These are phyloP conservation scores for Elsinoe ampelina DNA, from an alignment of 2,329 filamentous ascomycete species.

Conservation along the genomic window DNA sequence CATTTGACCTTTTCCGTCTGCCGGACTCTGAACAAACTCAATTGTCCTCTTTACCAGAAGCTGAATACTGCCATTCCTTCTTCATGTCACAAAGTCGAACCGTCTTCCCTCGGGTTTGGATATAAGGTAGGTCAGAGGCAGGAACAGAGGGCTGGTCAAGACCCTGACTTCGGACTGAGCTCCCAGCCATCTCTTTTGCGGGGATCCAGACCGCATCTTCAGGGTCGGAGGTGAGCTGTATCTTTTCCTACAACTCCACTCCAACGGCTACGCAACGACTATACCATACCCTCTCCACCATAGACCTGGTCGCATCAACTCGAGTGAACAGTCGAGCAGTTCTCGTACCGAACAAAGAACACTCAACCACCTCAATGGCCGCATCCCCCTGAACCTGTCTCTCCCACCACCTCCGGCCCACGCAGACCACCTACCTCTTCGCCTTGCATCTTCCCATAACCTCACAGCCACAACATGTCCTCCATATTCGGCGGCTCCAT, in stretches of 20 bases:
- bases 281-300: background rate
- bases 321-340: background rate
- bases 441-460: background rate
- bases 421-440: too few species aligned
- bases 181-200: constrained; percentile 8
- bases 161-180: background rate
- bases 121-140: background rate
- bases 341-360: background rate
- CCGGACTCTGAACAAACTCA: background rate
- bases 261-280: background rate
- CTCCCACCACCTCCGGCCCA: background rate
- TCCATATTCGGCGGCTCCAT: constrained; percentile 11
- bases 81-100: too few species aligned
- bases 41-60: background rate
- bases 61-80: background rate
- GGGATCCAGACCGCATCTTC: constrained; percentile 5
- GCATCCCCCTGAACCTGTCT: background rate
- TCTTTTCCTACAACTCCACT: background rate
- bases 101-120: too few species aligned
- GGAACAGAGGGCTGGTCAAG: constrained; percentile 3
- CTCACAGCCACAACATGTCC: constrained; percentile 4
- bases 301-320: background rate
- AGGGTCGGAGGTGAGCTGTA: background rate
- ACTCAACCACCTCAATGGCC: background rate
- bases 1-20: background rate